Evolutionary conservation across 2,329 filamentous ascomycete genomes (phyloP).

Genomic region (Trichoderma sp.): DNA sequence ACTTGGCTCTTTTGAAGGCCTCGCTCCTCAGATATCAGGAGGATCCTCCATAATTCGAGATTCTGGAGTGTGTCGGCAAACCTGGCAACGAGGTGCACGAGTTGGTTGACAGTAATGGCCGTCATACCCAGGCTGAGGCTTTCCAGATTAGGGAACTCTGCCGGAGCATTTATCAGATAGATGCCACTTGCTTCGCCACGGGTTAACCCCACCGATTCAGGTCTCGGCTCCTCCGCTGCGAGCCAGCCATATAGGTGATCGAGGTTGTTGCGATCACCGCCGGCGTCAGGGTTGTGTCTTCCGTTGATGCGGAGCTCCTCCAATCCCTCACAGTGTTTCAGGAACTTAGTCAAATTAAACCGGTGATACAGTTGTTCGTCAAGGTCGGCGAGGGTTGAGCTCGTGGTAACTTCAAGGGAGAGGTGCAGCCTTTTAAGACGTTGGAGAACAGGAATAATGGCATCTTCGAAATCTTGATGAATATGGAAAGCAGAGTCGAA

Average conservation of each 20-base stretch:
- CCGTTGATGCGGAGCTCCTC: constrained; percentile 23
- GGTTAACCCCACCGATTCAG: neutral
- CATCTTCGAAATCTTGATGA: constrained; percentile 29
- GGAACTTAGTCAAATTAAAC: constrained; percentile 24
- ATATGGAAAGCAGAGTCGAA: constrained; percentile 43
- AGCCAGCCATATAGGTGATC: constrained; percentile 20
- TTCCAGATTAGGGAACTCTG: constrained; percentile 34
- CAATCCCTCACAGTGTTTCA: neutral
- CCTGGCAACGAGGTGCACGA: constrained; percentile 39
- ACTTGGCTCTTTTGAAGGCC: neutral
- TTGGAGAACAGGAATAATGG: constrained; percentile 41
- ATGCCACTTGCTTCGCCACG: neutral
- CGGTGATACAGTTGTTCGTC: neutral
- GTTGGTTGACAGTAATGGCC: constrained; percentile 26
- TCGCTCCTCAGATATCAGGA: constrained; percentile 21
- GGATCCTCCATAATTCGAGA: constrained; percentile 47
- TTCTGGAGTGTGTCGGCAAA: constrained; percentile 42
- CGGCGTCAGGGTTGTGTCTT: neutral
- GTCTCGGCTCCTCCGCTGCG: neutral
- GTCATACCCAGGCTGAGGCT: constrained; percentile 45
- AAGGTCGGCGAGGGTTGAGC: too few species aligned
- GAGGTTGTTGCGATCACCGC: neutral
- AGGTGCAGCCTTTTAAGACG: constrained; percentile 45
- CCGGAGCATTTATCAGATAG: neutral
- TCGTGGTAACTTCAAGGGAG: constrained; percentile 23